phyloP scores from a whole-genome alignment of 2,329 filamentous ascomycete species.

The Pseudogymnoascus sp. region DNA sequence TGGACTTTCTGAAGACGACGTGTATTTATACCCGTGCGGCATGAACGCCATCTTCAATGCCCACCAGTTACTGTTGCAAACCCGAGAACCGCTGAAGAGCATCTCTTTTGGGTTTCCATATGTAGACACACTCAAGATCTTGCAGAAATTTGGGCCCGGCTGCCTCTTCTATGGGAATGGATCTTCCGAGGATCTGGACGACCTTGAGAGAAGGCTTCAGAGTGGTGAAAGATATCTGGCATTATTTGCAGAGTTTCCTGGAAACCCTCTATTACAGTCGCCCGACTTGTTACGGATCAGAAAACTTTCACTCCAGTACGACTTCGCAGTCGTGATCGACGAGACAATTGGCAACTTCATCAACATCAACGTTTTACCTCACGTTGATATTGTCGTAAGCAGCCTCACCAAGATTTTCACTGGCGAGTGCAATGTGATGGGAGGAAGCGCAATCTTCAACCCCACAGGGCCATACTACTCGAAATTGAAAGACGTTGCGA shows the following conservation, averaged over 20 bases:
- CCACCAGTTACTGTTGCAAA: conserved; percentile 62
- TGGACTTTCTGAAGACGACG: conserved; percentile 72
- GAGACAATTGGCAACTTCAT: conserved; percentile 96
- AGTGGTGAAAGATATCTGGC: conserved; percentile 68
- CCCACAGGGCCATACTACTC: conserved; percentile 61
- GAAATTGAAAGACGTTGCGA: conserved; percentile 57
- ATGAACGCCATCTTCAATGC: conserved; percentile 95
- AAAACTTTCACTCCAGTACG: conserved; percentile 67
- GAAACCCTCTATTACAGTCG: conserved; percentile 79
- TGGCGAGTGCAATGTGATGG: conserved; percentile 97
- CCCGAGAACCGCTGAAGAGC: conserved; percentile 59
- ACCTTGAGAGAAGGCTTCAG: conserved; percentile 64
- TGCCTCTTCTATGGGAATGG: conserved; percentile 81
- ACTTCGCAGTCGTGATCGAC: conserved; percentile 85
- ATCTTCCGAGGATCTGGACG: conserved; percentile 68
- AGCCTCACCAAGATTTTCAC: conserved; percentile 96
- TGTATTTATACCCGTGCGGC: conserved; percentile 79
- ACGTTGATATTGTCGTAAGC: conserved; percentile 85
- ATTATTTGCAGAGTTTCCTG: conserved; percentile 90
- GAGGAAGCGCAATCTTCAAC: conserved; percentile 62
- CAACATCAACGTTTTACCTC: conserved; percentile 86
- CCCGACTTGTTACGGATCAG: conserved; percentile 80
- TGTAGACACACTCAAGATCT: conserved; percentile 88
- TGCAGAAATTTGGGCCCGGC: conserved; percentile 89
- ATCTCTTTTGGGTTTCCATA: conserved; percentile 97